Percentiles rank a stretch among this genome's conserved stretches.
Evolutionary conservation across 2,329 filamentous ascomycete species (phyloP).

Genomic region (Penicillium aurantiogriseum): DNA sequence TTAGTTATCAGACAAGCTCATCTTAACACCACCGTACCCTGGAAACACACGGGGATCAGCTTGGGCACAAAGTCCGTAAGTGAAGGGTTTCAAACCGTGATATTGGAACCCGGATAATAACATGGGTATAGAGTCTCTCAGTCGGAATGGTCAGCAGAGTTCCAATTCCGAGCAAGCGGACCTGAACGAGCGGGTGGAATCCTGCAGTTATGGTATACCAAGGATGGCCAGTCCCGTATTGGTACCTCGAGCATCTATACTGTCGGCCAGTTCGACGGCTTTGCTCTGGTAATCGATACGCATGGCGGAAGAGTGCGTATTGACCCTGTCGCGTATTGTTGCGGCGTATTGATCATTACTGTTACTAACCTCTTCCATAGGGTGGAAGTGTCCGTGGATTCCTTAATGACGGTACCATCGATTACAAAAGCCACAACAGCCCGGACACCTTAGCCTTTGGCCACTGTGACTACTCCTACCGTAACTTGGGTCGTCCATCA

Average conservation of each 20-base stretch:
- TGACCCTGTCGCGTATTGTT: background rate
- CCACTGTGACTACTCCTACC: constrained; percentile 85
- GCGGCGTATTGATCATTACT: background rate
- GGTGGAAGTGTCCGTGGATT: constrained; percentile 86
- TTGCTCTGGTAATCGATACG: constrained; percentile 81
- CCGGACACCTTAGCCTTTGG: constrained; percentile 88
- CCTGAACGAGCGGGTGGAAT: constrained; percentile 84
- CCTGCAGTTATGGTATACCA: constrained; percentile 88
- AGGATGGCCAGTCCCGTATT: constrained; percentile 63
- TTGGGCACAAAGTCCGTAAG: constrained; percentile 66
- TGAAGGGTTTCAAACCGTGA: constrained; percentile 4
- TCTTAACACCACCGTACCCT: constrained; percentile 84
- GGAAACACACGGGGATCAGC: constrained; percentile 80
- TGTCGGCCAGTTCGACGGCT: constrained; percentile 80
- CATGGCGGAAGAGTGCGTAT: constrained; percentile 63
- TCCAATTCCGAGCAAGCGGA: constrained; percentile 85
- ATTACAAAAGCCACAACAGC: constrained; percentile 72
- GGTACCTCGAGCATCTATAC: constrained; percentile 80
- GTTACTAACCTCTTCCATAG: constrained; percentile 25
- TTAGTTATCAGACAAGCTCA: constrained; percentile 79
- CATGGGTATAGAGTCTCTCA: constrained; percentile 43
- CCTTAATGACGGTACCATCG: constrained; percentile 82
- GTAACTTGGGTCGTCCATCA: constrained; percentile 83
- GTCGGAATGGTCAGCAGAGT: constrained; percentile 74
- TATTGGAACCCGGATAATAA: constrained; percentile 10